Evolutionary conservation across 768 basidiomycete genomes (phyloP).

Genomic region (Chiua virens): DNA sequence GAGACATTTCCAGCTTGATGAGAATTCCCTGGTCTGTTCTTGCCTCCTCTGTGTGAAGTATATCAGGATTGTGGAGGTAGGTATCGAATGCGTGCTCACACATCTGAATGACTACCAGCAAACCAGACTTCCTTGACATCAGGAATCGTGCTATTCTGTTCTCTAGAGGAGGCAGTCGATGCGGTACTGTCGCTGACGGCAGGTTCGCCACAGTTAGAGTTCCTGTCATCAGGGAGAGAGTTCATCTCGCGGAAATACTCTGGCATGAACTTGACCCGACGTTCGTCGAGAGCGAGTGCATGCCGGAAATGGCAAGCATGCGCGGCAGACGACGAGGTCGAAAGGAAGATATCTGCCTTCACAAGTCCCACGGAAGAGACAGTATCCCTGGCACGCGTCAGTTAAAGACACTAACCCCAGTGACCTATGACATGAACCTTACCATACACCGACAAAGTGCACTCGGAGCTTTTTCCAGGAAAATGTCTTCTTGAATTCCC

Average conservation of each 20-base stretch:
- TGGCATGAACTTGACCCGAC: constrained; percentile 57
- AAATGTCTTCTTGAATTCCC: constrained; percentile 46
- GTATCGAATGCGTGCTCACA: constrained; percentile 13
- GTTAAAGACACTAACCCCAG: not conserved
- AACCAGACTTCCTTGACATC: constrained; percentile 70
- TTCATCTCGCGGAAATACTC: constrained; percentile 35
- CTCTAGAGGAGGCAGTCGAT: not conserved
- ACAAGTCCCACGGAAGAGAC: constrained; percentile 63
- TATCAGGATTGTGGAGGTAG: not conserved
- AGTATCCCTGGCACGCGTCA: constrained; percentile 51
- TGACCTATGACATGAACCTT: constrained; percentile 4
- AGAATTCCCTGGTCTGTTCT: constrained; percentile 19
- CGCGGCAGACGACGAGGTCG: constrained; percentile 56
- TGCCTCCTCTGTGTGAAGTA: constrained; percentile 19
- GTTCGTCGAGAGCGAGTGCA: constrained; percentile 64
- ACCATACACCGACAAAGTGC: constrained; percentile 57
- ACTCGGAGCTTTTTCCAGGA: constrained; percentile 42
- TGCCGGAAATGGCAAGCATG: constrained; percentile 63
- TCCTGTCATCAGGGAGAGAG: constrained; percentile 11
- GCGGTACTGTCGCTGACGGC: not conserved
- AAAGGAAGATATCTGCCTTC: constrained; percentile 45
- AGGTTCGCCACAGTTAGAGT: constrained; percentile 6
- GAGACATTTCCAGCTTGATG: constrained; percentile 27
- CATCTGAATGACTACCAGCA: constrained; percentile 44
- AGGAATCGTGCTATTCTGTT: not conserved